Conservation (phyloP, 2,329 filamentous ascomycete genomes). For the Colletotrichum musicola region DNA sequence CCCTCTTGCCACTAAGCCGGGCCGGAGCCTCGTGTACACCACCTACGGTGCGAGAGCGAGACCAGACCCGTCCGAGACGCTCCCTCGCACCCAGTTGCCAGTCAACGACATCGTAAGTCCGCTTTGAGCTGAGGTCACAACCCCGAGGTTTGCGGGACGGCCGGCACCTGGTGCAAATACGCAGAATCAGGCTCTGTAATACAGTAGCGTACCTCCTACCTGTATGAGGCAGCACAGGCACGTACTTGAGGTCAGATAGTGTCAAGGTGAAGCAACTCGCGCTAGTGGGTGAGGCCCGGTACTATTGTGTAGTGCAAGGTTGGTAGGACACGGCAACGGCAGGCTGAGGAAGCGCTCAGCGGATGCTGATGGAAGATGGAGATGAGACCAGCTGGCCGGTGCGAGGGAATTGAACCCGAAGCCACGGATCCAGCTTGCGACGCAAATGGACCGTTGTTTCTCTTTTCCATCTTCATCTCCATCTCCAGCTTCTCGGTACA, state of each 20-base stretch:
- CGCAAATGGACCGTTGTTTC: not conserved
- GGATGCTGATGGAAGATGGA: slow-evolving; percentile 7
- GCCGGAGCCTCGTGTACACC: slow-evolving; percentile 25
- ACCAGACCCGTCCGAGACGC: slow-evolving; percentile 24
- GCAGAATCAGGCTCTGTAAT: too few species aligned
- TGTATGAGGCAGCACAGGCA: too few species aligned
- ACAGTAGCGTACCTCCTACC: too few species aligned
- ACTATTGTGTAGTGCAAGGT: not conserved
- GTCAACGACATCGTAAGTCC: slow-evolving; percentile 20
- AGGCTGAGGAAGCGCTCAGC: not conserved
- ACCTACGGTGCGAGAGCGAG: not conserved
- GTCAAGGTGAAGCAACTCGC: too few species aligned
- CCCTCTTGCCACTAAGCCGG: slow-evolving; percentile 2
- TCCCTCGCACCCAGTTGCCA: slow-evolving; percentile 28
- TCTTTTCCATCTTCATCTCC: slow-evolving; percentile 13
- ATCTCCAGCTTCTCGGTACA: not conserved
- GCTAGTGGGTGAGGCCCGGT: too few species aligned
- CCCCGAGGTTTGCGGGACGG: not conserved
- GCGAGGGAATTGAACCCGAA: slow-evolving; percentile 19
- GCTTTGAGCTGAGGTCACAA: not conserved
- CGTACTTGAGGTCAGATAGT: too few species aligned
- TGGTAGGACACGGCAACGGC: not conserved
- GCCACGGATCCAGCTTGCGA: slow-evolving; percentile 16
- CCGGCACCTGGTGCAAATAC: too few species aligned
- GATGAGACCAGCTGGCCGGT: slow-evolving; percentile 8